A percentile compares a stretch with the other conserved stretches of the same genome.
Evolutionary conservation across 768 basidiomycete genomes (phyloP).

Genomic region (Trametes villosa): DNA sequence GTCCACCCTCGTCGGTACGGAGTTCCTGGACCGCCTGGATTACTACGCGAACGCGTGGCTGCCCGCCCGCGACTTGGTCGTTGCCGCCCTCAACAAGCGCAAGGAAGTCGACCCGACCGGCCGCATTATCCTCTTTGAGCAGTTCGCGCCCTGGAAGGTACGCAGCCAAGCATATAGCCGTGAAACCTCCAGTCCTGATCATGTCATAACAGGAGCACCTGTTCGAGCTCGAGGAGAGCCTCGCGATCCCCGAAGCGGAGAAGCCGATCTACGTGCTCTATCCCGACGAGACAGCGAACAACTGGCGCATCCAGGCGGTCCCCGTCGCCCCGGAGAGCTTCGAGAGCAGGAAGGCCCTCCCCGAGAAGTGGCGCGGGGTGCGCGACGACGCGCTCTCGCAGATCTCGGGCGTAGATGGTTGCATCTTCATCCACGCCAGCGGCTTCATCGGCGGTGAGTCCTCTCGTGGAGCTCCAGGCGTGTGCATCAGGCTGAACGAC

Average conservation of each 20-base stretch:
- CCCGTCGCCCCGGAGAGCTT: constrained; percentile 84
- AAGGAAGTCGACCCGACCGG: constrained; percentile 64
- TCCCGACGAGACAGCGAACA: constrained; percentile 74
- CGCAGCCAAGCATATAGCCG: constrained; percentile 22
- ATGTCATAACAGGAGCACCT: constrained; percentile 72
- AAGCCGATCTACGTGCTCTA: constrained; percentile 87
- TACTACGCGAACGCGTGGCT: constrained; percentile 92
- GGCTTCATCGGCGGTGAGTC: constrained; percentile 92
- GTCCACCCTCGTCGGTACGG: constrained; percentile 79
- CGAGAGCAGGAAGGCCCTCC: constrained; percentile 87
- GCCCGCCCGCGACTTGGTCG: constrained; percentile 84
- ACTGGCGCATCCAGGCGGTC: constrained; percentile 95
- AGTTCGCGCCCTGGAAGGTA: constrained; percentile 90
- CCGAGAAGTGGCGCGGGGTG: constrained; percentile 91
- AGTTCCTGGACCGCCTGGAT: constrained; percentile 78
- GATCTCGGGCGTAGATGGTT: constrained; percentile 74
- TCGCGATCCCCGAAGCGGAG: constrained; percentile 46
- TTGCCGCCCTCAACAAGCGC: constrained; percentile 60
- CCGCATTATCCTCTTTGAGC: constrained; percentile 77
- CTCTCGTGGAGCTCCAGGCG: neutral
- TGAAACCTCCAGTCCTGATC: neutral
- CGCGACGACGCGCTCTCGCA: constrained; percentile 82
- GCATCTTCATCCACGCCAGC: constrained; percentile 93
- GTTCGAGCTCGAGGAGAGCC: constrained; percentile 78
- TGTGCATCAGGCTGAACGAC: neutral